These are phyloP conservation scores for Penicillium sp. DNA, from an alignment of 2,329 filamentous ascomycete genomes.

Conservation along the genomic window DNA sequence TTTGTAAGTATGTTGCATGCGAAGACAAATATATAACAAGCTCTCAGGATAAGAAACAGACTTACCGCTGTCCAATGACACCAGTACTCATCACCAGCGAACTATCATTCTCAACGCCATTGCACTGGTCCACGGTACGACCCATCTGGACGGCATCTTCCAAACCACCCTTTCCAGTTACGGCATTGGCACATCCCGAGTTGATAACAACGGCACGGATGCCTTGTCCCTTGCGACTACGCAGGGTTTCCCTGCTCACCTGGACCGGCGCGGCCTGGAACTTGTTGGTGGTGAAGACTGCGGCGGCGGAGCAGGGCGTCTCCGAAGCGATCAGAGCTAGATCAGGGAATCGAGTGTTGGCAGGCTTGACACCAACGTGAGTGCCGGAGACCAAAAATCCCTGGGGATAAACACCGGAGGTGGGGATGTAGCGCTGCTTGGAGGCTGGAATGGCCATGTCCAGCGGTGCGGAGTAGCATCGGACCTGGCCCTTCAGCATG, in stretches of 20 bases:
- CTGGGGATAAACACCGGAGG: slow-evolving; percentile 81
- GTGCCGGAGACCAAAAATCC: slow-evolving; percentile 87
- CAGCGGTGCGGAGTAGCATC: slow-evolving; percentile 50
- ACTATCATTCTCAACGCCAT: slow-evolving; percentile 55
- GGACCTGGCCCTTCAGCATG: slow-evolving; percentile 44
- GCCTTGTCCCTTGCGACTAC: slow-evolving; percentile 67
- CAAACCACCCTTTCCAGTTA: slow-evolving; percentile 86
- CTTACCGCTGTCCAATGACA: slow-evolving; percentile 87
- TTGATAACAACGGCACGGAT: slow-evolving; percentile 85
- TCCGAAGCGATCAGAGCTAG: slow-evolving; percentile 88
- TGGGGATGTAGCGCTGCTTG: slow-evolving; percentile 90
- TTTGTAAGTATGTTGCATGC: slow-evolving; percentile 2
- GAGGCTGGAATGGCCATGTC: slow-evolving; percentile 67
- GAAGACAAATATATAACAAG: neutral
- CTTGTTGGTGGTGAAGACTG: slow-evolving; percentile 97
- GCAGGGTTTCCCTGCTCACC: slow-evolving; percentile 74
- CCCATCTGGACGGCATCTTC: slow-evolving; percentile 90
- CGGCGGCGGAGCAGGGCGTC: slow-evolving; percentile 80
- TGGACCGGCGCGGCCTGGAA: slow-evolving; percentile 97
- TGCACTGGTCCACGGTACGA: slow-evolving; percentile 71
- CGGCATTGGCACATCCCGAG: slow-evolving; percentile 95
- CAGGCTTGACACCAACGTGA: slow-evolving; percentile 90
- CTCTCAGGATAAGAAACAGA: slow-evolving; percentile 18
- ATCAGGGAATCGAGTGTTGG: slow-evolving; percentile 89
- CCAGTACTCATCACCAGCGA: slow-evolving; percentile 99